phyloP scores from a whole-genome alignment of 2,329 filamentous ascomycete species.

The Dendryphion nanum region DNA sequence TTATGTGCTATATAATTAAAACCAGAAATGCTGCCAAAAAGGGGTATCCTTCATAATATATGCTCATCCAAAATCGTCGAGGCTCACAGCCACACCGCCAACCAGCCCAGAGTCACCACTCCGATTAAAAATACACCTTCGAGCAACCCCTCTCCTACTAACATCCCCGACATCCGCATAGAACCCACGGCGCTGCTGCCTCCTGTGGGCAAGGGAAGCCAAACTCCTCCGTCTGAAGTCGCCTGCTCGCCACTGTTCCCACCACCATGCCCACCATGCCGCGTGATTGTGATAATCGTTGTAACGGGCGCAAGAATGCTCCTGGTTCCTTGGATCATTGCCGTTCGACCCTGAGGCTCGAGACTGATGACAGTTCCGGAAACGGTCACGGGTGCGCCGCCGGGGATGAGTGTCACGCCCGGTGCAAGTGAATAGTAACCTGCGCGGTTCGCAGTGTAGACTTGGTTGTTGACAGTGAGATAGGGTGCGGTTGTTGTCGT shows the following conservation, averaged over 20 bases:
- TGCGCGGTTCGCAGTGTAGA: constrained; percentile 44
- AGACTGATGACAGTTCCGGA: constrained; percentile 34
- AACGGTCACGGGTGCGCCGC: constrained; percentile 35
- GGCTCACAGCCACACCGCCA: constrained; percentile 16
- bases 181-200: not conserved
- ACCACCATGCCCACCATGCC: constrained; percentile 1
- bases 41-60: constrained; percentile 3
- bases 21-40: no score
- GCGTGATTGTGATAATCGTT: constrained; percentile 14
- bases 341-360: constrained; percentile 22
- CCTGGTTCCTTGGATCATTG: constrained; percentile 24
- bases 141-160: constrained; percentile 8
- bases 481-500: constrained; percentile 25
- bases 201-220: not conserved
- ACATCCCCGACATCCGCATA: not conserved
- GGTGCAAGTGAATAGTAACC: constrained; percentile 43
- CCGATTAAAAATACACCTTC: constrained; percentile 13
- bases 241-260: not conserved
- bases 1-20: no score
- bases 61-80: constrained; percentile 1
- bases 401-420: constrained; percentile 36
- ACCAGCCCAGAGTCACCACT: constrained; percentile 12
- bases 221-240: constrained; percentile 1
- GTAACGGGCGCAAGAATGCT: constrained; percentile 19
- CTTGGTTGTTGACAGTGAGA: constrained; percentile 35